Evolutionary conservation across 768 basidiomycete species (phyloP).

Genomic region (Mycena indigotica): DNA sequence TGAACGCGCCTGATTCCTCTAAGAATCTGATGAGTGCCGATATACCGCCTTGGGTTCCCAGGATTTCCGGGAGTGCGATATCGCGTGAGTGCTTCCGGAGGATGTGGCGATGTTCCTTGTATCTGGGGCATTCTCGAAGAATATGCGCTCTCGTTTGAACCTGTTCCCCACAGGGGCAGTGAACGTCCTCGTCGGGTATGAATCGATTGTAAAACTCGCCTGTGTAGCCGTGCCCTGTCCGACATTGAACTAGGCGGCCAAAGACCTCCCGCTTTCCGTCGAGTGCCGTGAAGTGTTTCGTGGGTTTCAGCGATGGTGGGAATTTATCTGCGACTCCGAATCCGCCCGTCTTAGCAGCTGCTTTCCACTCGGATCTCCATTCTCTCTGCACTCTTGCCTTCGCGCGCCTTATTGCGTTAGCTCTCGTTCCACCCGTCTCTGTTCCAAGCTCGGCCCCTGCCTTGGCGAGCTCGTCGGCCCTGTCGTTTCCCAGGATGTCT

Average conservation of each 20-base stretch:
- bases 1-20: too few relatives aligned
- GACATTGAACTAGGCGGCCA: too few relatives aligned
- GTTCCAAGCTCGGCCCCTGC: conserved; percentile 14
- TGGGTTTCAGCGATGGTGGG: conserved; percentile 15
- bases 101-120: conserved; percentile 14
- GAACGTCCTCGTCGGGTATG: conserved; percentile 18
- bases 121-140: conserved; percentile 22
- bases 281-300: not conserved
- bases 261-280: conserved; percentile 22
- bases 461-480: conserved; percentile 29
- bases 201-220: conserved; percentile 26
- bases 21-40: conserved; percentile 19
- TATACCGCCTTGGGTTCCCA: conserved; percentile 19
- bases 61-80: conserved; percentile 15
- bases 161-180: conserved; percentile 25
- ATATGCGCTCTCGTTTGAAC: conserved; percentile 25
- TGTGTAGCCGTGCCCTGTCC: conserved; percentile 25
- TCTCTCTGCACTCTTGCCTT: not conserved
- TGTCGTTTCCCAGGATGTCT: conserved; percentile 31
- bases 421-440: conserved; percentile 4
- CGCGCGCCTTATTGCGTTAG: conserved; percentile 18
- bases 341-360: conserved; percentile 3
- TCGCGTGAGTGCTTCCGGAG: conserved; percentile 2
- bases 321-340: conserved; percentile 17
- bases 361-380: conserved; percentile 22